Conservation (phyloP, 1,284 basidiomycete species). For the Sporisorium iseilematis-ciliati region DNA sequence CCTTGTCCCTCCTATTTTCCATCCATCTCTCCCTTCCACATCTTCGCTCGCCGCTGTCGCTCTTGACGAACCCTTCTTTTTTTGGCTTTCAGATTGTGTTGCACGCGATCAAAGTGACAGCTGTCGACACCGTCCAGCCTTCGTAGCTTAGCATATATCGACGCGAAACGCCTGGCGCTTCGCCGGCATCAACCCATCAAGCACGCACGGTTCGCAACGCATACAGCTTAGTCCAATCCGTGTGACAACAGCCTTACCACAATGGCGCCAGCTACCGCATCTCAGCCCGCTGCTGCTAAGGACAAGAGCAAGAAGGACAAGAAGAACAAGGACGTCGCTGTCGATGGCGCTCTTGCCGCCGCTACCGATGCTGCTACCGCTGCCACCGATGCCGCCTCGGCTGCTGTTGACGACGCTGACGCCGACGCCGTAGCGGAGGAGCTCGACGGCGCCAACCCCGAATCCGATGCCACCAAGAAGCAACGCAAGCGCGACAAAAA, state of each 20-base stretch:
- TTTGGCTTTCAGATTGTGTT: neutral
- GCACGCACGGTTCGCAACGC: neutral
- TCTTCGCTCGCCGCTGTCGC: neutral
- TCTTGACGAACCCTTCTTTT: constrained; percentile 1
- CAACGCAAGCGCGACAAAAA: constrained; percentile 49
- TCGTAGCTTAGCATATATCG: constrained; percentile 8
- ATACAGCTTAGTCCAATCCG: constrained; percentile 2
- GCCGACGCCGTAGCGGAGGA: constrained; percentile 29
- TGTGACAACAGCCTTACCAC: constrained; percentile 4
- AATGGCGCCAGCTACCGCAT: constrained; percentile 17
- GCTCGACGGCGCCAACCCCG: constrained; percentile 6
- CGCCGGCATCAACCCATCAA: neutral
- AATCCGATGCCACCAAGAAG: constrained; percentile 18
- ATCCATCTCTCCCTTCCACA: neutral
- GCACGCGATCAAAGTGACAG: constrained; percentile 23
- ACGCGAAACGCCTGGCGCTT: constrained; percentile 5
- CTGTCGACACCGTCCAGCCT: too few species aligned
- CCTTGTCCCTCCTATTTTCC: constrained; percentile 4
- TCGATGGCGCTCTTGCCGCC: constrained; percentile 8
- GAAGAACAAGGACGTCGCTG: constrained; percentile 11
- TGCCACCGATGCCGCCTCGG: constrained; percentile 6
- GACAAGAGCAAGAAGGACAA: constrained; percentile 27
- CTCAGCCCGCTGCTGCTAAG: constrained; percentile 22
- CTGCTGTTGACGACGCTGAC: constrained; percentile 25
- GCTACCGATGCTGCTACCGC: constrained; percentile 10